A percentile compares a stretch with the other conserved stretches of the same genome.
phyloP scores from a whole-genome alignment of 345 rosid species.

The Arabidopsis suecica region DNA sequence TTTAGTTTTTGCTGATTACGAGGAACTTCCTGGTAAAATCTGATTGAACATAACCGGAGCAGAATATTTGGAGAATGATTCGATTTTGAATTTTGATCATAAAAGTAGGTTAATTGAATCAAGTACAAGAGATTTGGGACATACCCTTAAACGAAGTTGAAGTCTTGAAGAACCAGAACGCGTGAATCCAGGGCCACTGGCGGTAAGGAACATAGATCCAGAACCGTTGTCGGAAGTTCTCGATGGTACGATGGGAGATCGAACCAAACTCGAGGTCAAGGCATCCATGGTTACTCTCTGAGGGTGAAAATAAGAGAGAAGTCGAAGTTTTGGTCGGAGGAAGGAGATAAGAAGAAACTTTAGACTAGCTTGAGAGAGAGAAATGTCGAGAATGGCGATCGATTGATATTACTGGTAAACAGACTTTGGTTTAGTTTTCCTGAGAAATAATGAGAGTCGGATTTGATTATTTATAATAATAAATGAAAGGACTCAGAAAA shows the following conservation, averaged over 20 bases:
- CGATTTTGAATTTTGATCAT: not conserved
- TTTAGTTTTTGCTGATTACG: not conserved
- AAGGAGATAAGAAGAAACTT: slow-evolving; percentile 32
- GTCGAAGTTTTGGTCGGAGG: slow-evolving; percentile 22
- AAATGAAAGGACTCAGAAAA: not conserved
- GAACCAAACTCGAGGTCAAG: slow-evolving; percentile 47
- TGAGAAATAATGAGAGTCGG: slow-evolving; percentile 9
- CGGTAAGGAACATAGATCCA: slow-evolving; percentile 50
- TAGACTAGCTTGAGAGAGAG: slow-evolving; percentile 3
- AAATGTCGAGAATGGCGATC: slow-evolving; percentile 21
- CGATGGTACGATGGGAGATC: slow-evolving; percentile 42
- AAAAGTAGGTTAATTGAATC: not conserved
- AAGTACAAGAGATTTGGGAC: not conserved
- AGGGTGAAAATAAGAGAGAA: not conserved
- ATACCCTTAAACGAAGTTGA: slow-evolving; percentile 48
- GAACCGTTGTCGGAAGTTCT: slow-evolving; percentile 43
- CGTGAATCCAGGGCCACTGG: slow-evolving; percentile 49
- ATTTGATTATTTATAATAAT: slow-evolving; percentile 31
- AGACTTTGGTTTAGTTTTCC: slow-evolving; percentile 29
- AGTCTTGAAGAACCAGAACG: slow-evolving; percentile 29
- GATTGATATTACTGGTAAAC: slow-evolving; percentile 11
- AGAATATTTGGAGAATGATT: not conserved
- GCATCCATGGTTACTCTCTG: slow-evolving; percentile 54
- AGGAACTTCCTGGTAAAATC: not conserved
- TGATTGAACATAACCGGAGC: slow-evolving; percentile 10